phyloP scores from a whole-genome alignment of 768 basidiomycete genomes.

The Sistotremastrum niveocremeum region DNA sequence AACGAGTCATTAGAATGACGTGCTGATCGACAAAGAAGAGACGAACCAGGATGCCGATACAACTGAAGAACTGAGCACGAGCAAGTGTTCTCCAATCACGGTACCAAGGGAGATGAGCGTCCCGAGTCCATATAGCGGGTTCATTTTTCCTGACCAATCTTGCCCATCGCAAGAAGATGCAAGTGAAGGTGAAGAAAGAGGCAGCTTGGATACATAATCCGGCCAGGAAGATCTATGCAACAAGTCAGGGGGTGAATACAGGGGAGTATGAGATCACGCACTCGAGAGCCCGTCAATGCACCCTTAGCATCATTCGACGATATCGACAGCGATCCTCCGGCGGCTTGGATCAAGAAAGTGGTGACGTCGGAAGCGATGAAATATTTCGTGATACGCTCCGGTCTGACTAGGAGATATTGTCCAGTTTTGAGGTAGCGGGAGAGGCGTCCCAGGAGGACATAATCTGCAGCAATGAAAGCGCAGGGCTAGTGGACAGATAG shows the following conservation, averaged over 20 bases:
- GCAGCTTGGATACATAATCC: slow-evolving; percentile 14
- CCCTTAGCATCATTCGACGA: not conserved
- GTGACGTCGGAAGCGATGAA: slow-evolving; percentile 17
- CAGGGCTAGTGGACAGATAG: slow-evolving; percentile 12
- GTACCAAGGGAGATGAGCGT: no score
- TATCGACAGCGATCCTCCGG: not conserved
- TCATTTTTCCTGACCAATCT: slow-evolving; percentile 6
- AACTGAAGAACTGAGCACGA: slow-evolving; percentile 13
- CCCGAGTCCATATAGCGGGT: slow-evolving; percentile 1
- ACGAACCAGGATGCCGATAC: slow-evolving; percentile 15
- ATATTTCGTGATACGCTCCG: slow-evolving; percentile 12
- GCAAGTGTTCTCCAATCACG: slow-evolving; percentile 12
- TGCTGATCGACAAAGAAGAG: not conserved
- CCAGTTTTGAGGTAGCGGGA: slow-evolving; percentile 9
- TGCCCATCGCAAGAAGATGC: slow-evolving; percentile 4
- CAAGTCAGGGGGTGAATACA: slow-evolving; percentile 5
- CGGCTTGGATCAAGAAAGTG: slow-evolving; percentile 17
- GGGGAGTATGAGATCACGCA: slow-evolving; percentile 8
- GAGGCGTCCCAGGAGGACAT: slow-evolving; percentile 19
- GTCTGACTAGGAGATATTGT: slow-evolving; percentile 13
- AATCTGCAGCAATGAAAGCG: slow-evolving; percentile 20
- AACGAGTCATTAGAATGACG: not conserved
- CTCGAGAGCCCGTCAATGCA: not conserved
- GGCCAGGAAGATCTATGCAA: slow-evolving; percentile 11
- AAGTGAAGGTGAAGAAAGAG: slow-evolving; percentile 16